Percentiles rank a stretch among this genome's conserved stretches.
These are phyloP conservation scores for Astrocystis sublimbata DNA, from an alignment of 495 filamentous ascomycete species.

Conservation along the genomic window DNA sequence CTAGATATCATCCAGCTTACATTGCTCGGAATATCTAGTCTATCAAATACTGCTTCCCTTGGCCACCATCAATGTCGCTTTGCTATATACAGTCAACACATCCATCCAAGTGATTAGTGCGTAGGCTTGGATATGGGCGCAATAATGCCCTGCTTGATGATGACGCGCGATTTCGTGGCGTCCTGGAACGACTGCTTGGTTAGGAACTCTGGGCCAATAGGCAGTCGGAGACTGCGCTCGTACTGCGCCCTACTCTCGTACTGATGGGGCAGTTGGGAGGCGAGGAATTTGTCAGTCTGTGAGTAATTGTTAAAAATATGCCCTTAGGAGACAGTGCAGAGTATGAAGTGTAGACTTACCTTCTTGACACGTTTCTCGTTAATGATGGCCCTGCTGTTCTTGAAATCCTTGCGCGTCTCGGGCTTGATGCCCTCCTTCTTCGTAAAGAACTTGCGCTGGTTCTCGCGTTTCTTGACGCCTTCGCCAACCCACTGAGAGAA, in stretches of 20 bases:
- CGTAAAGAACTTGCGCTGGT: conserved; percentile 61
- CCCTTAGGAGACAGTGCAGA: neutral
- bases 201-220: conserved; percentile 90
- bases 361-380: conserved; percentile 91
- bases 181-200: conserved; percentile 93
- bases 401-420: conserved; percentile 74
- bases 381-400: conserved; percentile 82
- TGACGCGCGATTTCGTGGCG: conserved; percentile 83
- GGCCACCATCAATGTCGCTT: neutral
- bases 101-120: conserved; percentile 10
- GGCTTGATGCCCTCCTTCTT: conserved; percentile 79
- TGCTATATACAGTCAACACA: neutral
- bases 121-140: conserved; percentile 79
- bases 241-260: conserved; percentile 89
- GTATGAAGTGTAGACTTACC: conserved; percentile 48
- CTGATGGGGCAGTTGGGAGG: conserved; percentile 76
- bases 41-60: neutral
- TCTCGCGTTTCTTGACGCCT: conserved; percentile 66
- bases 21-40: neutral
- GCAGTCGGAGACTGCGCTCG: conserved; percentile 81
- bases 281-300: conserved; percentile 85
- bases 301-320: conserved; percentile 29
- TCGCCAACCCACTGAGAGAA: conserved; percentile 66
- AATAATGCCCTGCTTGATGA: conserved; percentile 92
- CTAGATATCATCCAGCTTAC: neutral